Evolutionary conservation across 768 basidiomycete genomes (phyloP).

Genomic region (Lactarius vividus): DNA sequence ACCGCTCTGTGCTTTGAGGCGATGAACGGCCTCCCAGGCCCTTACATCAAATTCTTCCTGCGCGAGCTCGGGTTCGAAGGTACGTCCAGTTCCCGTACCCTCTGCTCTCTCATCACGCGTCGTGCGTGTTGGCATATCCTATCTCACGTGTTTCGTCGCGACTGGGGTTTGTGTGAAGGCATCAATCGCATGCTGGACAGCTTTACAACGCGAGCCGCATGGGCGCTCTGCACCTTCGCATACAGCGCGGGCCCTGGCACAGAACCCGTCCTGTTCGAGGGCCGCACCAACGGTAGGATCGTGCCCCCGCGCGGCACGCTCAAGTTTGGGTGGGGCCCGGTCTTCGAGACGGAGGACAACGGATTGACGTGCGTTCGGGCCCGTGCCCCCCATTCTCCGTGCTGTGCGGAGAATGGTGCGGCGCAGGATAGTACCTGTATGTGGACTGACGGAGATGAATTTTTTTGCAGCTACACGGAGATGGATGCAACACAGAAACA

Average conservation of each 20-base stretch:
- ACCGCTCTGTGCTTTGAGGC: conserved; percentile 92
- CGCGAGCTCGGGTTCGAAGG: conserved; percentile 82
- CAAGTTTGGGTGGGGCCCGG: conserved; percentile 88
- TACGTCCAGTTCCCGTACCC: conserved; percentile 26
- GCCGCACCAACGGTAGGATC: conserved; percentile 84
- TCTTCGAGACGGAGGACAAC: conserved; percentile 77
- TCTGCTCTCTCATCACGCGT: background rate
- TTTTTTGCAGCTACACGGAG: conserved; percentile 55
- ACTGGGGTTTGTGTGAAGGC: conserved; percentile 39
- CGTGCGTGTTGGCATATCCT: background rate
- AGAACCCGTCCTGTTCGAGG: conserved; percentile 83
- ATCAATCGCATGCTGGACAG: conserved; percentile 78
- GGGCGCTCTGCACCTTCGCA: conserved; percentile 94
- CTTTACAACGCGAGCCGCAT: conserved; percentile 76
- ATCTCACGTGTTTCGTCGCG: too few species aligned
- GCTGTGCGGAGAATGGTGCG: background rate
- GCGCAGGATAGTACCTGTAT: background rate
- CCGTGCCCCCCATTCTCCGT: conserved; percentile 4
- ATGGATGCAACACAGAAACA: conserved; percentile 66
- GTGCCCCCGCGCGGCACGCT: conserved; percentile 78
- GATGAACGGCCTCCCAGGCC: conserved; percentile 90
- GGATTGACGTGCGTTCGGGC: conserved; percentile 62
- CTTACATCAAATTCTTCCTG: conserved; percentile 96
- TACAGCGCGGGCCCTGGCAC: conserved; percentile 81
- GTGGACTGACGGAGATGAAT: background rate